Base-by-base conservation (phyloP, 768 basidiomycete genomes). In the Hygrophoropsis aurantiaca region DNA sequence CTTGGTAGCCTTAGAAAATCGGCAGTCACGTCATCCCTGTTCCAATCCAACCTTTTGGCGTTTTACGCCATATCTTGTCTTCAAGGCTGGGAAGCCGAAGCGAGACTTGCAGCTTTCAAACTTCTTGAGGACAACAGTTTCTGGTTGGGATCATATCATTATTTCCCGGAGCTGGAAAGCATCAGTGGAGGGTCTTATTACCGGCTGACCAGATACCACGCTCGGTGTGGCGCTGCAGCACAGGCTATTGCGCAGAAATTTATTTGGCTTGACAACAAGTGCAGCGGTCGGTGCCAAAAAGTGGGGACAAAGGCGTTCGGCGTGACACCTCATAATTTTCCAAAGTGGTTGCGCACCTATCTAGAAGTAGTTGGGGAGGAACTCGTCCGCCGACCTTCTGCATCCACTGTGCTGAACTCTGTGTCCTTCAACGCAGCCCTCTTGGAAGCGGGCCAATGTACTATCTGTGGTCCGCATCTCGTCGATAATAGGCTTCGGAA, bases 181-280 rank as follows among this genome's bases (percentile, higher is more conserved):
- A 71, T 77, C 44, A 63, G 71, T 4, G 74, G 66, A 9, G 70
- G 66, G 11, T 67, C 64, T 21, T 69, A 72, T 45, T 64, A 68
- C 57, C 69, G 69, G 19, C 61, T 77, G 33, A 68, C 71, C 36
- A 63, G 66, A 32, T 77, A 75, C 51, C 72, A 74, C 52, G 57
- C 59, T 24, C 48, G 61, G 24, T 74, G 74, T 48, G 71, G 67
- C 5, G 59, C 45, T 11, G 53, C 40, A 23, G 56, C 54, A 3
- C 32, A 49, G 3, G 46, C 25, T 11, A 41, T 46, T 11, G 25
- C 24, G 19, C 33, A 44, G 30, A 49, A 50, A 39, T 10, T 37
- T 42, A 24, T 10, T 37, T 21, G 20, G 50, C 18, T 36, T 10
- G 11, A 8, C 2, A 9, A 10, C 8, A 37, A 15, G 8, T 20